A percentile compares a stretch with the other conserved stretches of the same genome.
Conservation (phyloP, 495 filamentous ascomycete genomes). For the Parachaetomium inaequale region DNA sequence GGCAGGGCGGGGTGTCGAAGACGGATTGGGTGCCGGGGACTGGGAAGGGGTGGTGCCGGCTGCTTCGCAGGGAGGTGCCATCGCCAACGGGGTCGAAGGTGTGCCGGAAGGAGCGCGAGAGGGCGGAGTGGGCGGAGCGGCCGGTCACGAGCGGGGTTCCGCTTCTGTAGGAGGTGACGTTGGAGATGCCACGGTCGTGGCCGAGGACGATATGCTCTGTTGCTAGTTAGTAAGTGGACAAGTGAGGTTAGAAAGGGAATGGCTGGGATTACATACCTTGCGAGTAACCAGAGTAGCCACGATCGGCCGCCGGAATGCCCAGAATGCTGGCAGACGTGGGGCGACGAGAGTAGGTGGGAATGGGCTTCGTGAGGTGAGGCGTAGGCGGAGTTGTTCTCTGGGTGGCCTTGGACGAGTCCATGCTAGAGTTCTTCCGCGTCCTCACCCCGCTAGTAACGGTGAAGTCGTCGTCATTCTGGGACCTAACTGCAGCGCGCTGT, state of each 20-base stretch:
- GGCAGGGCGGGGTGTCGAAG: conserved; percentile 2
- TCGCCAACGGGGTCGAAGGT: background rate
- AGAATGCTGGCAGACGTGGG: conserved; percentile 15
- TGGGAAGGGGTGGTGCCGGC: background rate
- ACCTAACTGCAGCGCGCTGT: conserved; percentile 20
- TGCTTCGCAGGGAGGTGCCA: background rate
- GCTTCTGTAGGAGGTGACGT: conserved; percentile 9
- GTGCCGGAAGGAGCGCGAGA: conserved; percentile 7
- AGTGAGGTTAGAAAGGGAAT: background rate
- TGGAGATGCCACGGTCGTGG: conserved; percentile 3
- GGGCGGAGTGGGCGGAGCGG: conserved; percentile 3
- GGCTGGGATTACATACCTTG: background rate
- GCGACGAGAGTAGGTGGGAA: conserved; percentile 11
- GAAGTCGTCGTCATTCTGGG: conserved; percentile 21
- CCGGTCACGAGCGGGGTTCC: conserved; percentile 1
- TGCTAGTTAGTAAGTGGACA: background rate
- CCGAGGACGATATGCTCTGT: background rate
- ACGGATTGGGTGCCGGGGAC: background rate
- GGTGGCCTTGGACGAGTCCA: conserved; percentile 20
- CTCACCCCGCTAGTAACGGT: conserved; percentile 18
- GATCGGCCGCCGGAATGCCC: background rate
- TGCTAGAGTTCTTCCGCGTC: conserved; percentile 25
- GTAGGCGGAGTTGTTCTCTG: conserved; percentile 23
- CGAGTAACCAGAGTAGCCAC: background rate
- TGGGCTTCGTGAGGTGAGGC: conserved; percentile 19